Evolutionary conservation across 768 basidiomycete species (phyloP), one percentile per base, ranked within the genome.

Genomic region (Lyophyllum shimeji): DNA sequence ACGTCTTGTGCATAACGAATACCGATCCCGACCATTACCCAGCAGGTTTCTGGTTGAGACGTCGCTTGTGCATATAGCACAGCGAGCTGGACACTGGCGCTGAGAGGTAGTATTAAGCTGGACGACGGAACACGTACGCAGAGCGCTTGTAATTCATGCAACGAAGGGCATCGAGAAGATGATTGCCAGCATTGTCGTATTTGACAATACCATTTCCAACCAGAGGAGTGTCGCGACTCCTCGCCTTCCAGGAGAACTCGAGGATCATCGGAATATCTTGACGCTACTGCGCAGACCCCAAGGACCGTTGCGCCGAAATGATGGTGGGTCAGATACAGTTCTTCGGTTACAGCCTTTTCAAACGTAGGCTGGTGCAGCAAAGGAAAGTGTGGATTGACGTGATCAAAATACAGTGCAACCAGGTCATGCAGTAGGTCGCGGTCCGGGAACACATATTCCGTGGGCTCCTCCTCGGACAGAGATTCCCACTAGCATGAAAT

Each of bases 111-210:
- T 8, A 18, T n/a, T n/a, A 29, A 20, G 34, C 21, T 1, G 4
- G 24, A 15, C 5, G 71, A 71, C 4, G 69, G 44, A 46, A 2
- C n/a, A 65, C 81, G 55, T 65, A 86, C 85, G 63, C 78, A 76
- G 63, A 83, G 84, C 20, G 77, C 77, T 65, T 95, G 92, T 21
- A 95, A 70, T 61, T 91, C 89, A 64, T 84, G 83, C 50, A 93
- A 63, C 5, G 78, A 74, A 1, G 87, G 81, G 12, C 79, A 77
- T 0, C 81, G 75, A 18, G 87, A 74, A 31, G 89, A 69, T 0
- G 76, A 78, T 65, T 81, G 82, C 56, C 82, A 78, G 51, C 86
- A 76, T 56, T 82, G 75, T 50, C 86, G 81, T 4, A 90, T 81
- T 67, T 88, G 85, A 21, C 71, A 63, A 57, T 83, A 82, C 64